Base-by-base conservation (phyloP, 768 basidiomycete genomes). In the Xerocomellus dryophilus region DNA sequence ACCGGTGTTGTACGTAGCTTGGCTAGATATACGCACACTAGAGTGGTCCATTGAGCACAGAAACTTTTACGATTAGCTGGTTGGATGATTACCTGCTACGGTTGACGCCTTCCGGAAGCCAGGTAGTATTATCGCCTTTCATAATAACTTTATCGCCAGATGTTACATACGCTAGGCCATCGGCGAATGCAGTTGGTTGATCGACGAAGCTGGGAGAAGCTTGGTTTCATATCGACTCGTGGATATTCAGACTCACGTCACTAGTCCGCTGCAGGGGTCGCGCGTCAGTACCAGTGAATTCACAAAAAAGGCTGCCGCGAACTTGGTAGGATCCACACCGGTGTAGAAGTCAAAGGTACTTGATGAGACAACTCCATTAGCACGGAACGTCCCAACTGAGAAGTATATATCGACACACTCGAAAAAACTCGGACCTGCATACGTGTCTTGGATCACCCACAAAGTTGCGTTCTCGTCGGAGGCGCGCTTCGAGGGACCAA, bases 11-110 rank as follows among this genome's bases (percentile, higher is more conserved):
- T 89, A 90, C 43, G 73, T 65, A 7, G 77, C 74, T 36, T 78
- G 64, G 58, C 84, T 86, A 43, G 82, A 83, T 67, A 96, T 84
- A 42, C 93, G 85, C 53, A 96, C 86, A 60, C 93, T 89, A 21
- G 38, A 31, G 49, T 42, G 32, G 17, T 46, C 7, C 9, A 4
- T 34, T 46, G 17, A 54, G 43, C 42, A 34, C 12, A 31, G n/a
- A 9, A n/a, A n/a, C 36, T n/a, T n/a, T 29, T 56, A 25, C 35
- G 27, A 40, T 21, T 11, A 31, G 66, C 25, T 15, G 14, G 53
- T 20, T 25, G 11, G 20, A 31, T 12, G 40, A 25, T 38, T 49
- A 85, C 88, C 89, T 90, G 56, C 78, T 75, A 42, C 89, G 78
- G 57, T 78, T 75, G 51, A 76, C 73, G 25, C 86, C 86, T 34